Base-by-base conservation (phyloP, 768 basidiomycete genomes). In the Boletus vermiculosoides region DNA sequence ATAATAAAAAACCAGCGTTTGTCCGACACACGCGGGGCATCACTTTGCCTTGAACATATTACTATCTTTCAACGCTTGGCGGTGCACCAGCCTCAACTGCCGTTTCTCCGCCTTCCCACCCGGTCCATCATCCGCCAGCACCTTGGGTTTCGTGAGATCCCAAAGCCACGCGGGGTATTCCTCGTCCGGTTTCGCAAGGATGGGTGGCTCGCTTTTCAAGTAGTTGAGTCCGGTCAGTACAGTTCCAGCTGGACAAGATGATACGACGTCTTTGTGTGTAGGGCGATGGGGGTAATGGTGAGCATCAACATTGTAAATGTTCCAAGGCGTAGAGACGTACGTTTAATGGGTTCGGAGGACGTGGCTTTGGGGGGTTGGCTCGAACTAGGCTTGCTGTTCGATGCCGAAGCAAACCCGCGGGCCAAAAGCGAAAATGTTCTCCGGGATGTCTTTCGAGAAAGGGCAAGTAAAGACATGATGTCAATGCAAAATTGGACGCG, bases 141-240 rank as follows among this genome's bases (percentile, higher is more conserved):
- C 78, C 65, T 81, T 82, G 5, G 85, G 80, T 57, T 84, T 71
- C 20, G 91, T 73, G 39, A 93, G 66, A 15, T 79, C 85, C 94
- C 94, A 97, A 40, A 97, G 71, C 94, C 94, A 97, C 8, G 82
- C 70, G 4, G 94, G 94, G 70, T 97, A 96, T 62, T 86, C 84
- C 44, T 90, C 87, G 71, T 97, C 94, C 0, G 88, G 76, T 12
- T 80, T 73, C 2, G 94, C 90, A 23, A 91, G 70, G 0, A 95
- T 84, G 7, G 90, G 85, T 0, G 82, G 74, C 66, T 94, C 89
- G 51, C 83, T 86, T 71, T 96, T 96, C 52, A 93, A 78, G 65
- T 91, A 93, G 64, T 89, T 87, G 7, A 90, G 67, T 3, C 93
- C 94, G n/a, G 77, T 76, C n/a, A 97, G 70, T 5, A 90, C 75